A percentile compares a stretch with the other conserved stretches of the same genome.
phyloP scores from a whole-genome alignment of 1,284 basidiomycete species.

The Boletus mariae region DNA sequence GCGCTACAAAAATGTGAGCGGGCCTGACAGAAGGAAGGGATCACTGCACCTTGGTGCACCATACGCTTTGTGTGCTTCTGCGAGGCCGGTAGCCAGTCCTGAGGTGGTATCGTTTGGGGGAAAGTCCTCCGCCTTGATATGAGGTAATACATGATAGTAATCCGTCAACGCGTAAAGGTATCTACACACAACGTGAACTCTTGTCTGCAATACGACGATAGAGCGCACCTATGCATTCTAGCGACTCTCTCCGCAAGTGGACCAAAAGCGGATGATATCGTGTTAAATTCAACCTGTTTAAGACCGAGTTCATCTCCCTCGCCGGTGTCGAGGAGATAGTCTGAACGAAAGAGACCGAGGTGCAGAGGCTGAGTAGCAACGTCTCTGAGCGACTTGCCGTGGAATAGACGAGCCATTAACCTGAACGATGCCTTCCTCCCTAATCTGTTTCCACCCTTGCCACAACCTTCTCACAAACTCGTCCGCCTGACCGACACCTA shows the following conservation, averaged over 20 bases:
- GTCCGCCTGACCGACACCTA: slow-evolving; percentile 80
- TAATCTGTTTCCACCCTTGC: slow-evolving; percentile 77
- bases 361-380: slow-evolving; percentile 60
- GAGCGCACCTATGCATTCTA: slow-evolving; percentile 70
- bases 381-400: slow-evolving; percentile 2
- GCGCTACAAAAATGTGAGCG: slow-evolving; percentile 42
- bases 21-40: not conserved
- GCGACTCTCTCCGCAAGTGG: slow-evolving; percentile 72
- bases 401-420: slow-evolving; percentile 22
- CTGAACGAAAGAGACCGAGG: slow-evolving; percentile 92
- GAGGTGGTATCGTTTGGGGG: slow-evolving; percentile 74
- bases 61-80: slow-evolving; percentile 78
- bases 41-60: slow-evolving; percentile 44
- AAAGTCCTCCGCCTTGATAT: slow-evolving; percentile 56
- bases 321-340: slow-evolving; percentile 83
- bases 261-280: slow-evolving; percentile 92
- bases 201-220: not conserved
- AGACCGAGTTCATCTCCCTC: slow-evolving; percentile 45
- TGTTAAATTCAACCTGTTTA: slow-evolving; percentile 99
- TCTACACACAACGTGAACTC: slow-evolving; percentile 36
- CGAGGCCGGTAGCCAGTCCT: slow-evolving; percentile 74
- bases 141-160: slow-evolving; percentile 61
- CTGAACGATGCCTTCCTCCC: slow-evolving; percentile 57
- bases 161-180: slow-evolving; percentile 63
- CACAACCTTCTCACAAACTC: slow-evolving; percentile 85